phyloP scores from a whole-genome alignment of 2,329 filamentous ascomycete species.

The Dactylellina leptospora region DNA sequence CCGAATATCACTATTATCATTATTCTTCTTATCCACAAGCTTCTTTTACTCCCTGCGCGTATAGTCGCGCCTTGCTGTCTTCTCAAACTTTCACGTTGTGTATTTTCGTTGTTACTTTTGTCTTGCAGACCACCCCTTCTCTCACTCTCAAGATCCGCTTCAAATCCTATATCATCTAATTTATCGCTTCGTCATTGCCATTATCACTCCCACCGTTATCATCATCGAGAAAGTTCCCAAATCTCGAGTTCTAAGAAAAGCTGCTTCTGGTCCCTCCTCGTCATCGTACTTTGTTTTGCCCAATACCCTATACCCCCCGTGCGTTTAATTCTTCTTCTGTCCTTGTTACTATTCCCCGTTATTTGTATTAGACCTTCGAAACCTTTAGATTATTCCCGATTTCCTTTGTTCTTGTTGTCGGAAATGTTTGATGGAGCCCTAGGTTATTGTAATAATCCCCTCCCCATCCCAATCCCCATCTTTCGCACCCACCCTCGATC shows the following conservation, averaged over 20 bases:
- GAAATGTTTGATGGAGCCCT: slow-evolving; percentile 49
- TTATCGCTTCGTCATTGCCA: neutral
- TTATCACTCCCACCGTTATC: neutral
- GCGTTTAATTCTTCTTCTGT: slow-evolving; percentile 47
- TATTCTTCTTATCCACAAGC: slow-evolving; percentile 13
- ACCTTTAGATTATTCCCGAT: slow-evolving; percentile 45
- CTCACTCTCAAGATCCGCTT: slow-evolving; percentile 9
- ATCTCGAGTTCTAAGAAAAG: slow-evolving; percentile 46
- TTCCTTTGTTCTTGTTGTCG: slow-evolving; percentile 40
- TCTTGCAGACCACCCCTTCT: slow-evolving; percentile 7
- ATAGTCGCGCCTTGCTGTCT: slow-evolving; percentile 8
- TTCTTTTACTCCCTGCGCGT: slow-evolving; percentile 10
- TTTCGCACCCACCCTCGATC: neutral
- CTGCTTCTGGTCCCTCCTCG: slow-evolving; percentile 40
- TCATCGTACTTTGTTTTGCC: slow-evolving; percentile 27
- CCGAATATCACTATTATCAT: slow-evolving; percentile 50
- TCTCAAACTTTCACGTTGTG: slow-evolving; percentile 28
- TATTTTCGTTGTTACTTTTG: slow-evolving; percentile 25
- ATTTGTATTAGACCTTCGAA: slow-evolving; percentile 48
- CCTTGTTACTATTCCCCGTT: slow-evolving; percentile 35
- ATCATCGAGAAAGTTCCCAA: slow-evolving; percentile 30
- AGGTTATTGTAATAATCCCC: slow-evolving; percentile 52
- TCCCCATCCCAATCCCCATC: neutral
- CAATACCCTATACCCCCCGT: slow-evolving; percentile 52
- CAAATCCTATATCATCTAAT: slow-evolving; percentile 21